These are phyloP conservation scores for Diplocarpon mali DNA, from an alignment of 2,329 filamentous ascomycete genomes.

Conservation along the genomic window DNA sequence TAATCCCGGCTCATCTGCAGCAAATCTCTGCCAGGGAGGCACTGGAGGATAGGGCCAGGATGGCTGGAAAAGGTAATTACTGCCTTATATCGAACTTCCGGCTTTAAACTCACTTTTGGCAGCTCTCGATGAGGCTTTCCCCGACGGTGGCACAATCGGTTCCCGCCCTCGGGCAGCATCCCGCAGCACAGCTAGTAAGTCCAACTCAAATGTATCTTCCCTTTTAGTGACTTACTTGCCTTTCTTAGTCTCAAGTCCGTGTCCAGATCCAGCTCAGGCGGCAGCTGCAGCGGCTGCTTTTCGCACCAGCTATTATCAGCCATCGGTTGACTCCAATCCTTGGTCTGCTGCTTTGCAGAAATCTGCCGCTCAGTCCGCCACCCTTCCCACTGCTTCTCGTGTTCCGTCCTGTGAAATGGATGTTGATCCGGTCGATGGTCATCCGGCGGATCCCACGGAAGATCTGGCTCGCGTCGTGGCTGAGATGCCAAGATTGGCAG, in stretches of 20 bases:
- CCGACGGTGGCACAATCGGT: neutral
- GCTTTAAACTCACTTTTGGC: neutral
- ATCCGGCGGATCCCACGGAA: constrained; percentile 50
- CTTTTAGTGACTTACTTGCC: no score
- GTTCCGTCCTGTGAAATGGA: neutral
- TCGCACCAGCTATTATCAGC: neutral
- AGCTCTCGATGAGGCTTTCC: neutral
- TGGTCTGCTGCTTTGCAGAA: neutral
- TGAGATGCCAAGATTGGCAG: neutral
- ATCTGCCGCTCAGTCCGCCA: neutral
- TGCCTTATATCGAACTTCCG: neutral
- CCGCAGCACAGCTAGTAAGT: no score
- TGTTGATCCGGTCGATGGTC: neutral
- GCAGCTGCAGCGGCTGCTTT: neutral
- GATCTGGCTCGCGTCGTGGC: neutral
- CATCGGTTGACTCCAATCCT: neutral
- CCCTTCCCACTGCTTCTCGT: neutral
- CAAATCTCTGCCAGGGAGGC: constrained; percentile 2
- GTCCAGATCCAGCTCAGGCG: neutral
- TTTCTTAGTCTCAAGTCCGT: no score
- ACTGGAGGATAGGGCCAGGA: constrained; percentile 1
- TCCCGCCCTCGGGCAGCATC: neutral
- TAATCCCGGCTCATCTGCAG: constrained; percentile 8
- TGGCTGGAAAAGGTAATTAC: constrained; percentile 4
- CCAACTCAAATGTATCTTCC: no score